Percentiles rank a stretch among this genome's conserved stretches.
phyloP scores from a whole-genome alignment of 768 basidiomycete genomes.

The Leccinum truebloodii region DNA sequence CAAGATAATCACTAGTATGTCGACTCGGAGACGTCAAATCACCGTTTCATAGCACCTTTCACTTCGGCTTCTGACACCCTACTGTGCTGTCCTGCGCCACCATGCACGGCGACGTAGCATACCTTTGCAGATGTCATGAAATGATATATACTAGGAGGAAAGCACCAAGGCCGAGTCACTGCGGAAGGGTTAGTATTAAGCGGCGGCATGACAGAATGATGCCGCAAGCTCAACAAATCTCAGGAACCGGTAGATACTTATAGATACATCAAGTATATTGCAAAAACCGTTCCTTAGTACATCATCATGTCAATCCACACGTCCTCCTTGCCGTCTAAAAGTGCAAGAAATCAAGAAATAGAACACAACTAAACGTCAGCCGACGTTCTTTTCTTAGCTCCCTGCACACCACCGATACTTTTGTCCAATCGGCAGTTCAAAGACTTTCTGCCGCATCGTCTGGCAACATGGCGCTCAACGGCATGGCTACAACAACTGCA shows the following conservation, averaged over 20 bases:
- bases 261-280: constrained; percentile 24
- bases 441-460: constrained; percentile 18
- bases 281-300: constrained; percentile 1
- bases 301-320: not conserved
- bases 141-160: not conserved
- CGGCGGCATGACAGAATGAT: no score
- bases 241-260: constrained; percentile 25
- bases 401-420: not conserved
- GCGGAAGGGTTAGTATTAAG: no score
- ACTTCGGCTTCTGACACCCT: constrained; percentile 48
- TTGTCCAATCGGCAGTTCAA: constrained; percentile 17
- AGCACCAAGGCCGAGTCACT: not conserved
- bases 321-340: constrained; percentile 5
- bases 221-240: no score
- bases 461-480: constrained; percentile 25
- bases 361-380: constrained; percentile 11
- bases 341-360: constrained; percentile 10
- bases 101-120: constrained; percentile 65
- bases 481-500: constrained; percentile 16
- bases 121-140: constrained; percentile 23
- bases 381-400: not conserved
- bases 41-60: constrained; percentile 60
- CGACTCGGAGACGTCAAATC: constrained; percentile 13
- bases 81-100: constrained; percentile 73
- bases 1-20: not conserved